Conservation (phyloP, 2,329 filamentous ascomycete genomes). For the Hypoxylon sp. region DNA sequence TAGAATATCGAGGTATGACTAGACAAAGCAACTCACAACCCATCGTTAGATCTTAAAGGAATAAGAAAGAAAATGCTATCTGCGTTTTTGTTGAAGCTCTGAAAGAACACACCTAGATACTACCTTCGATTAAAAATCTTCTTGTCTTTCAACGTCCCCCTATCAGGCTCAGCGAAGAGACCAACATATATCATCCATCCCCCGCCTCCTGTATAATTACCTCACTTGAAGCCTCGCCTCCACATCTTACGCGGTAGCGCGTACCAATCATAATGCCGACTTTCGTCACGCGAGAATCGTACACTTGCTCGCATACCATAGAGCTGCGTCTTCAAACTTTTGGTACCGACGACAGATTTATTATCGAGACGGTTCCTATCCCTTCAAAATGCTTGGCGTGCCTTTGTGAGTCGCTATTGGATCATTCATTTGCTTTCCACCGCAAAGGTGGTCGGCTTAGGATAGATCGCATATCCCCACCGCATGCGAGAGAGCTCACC, state of each 20-base stretch:
- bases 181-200: neutral
- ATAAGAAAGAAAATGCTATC: neutral
- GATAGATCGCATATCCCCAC: neutral
- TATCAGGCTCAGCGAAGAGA: neutral
- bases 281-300: conserved; percentile 36
- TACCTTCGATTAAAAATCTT: neutral
- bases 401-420: conserved; percentile 24
- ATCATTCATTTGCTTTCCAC: neutral
- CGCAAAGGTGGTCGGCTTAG: neutral
- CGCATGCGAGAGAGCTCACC: conserved; percentile 5
- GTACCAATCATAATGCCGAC: conserved; percentile 35
- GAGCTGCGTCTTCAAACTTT: conserved; percentile 13
- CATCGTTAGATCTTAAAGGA: neutral
- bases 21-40: neutral
- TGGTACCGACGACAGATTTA: conserved; percentile 16
- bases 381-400: conserved; percentile 34
- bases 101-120: neutral
- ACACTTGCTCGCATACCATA: conserved; percentile 39
- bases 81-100: neutral
- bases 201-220: neutral
- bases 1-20: neutral
- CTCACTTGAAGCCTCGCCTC: neutral
- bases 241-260: neutral
- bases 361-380: conserved; percentile 29
- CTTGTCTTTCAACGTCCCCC: neutral